Evolutionary conservation across 2,329 filamentous ascomycete species (phyloP), one percentile per base, ranked within the genome.

Genomic region (Cytospora schulzeri): DNA sequence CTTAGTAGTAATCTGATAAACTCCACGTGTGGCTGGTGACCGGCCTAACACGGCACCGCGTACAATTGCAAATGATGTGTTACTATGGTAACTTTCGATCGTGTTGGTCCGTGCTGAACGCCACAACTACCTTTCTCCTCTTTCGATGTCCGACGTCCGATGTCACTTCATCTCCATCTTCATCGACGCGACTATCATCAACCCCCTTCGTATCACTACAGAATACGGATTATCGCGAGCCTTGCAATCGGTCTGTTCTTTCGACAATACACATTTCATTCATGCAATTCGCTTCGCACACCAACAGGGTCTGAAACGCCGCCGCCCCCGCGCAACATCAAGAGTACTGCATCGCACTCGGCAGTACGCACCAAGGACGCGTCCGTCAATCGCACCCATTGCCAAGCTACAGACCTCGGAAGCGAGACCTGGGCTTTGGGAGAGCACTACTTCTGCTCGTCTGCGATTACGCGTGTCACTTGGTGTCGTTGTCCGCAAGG

Each of bases 271-370:
- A 22, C 8, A 22, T 9, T 12, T 3, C 45, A 48, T 19, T 12
- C n/a, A 48, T 24, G 45, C 45, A 48, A 4, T 24, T 5, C 11
- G 19, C n/a, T 48, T 22, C n/a, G 22, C 2, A 14, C 45, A 9
- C n/a, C 45, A 48, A 48, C 45, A 48, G 45, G 24, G 45, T 48
- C 45, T 48, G n/a, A 48, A 48, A 11, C 45, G 45, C 45, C 45
- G 45, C 45, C 45, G n/a, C 45, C 45, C 45, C n/a, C 11, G 45
- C 45, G n/a, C 45, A 48, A 48, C 45, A n/a, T 41, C 11, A 24
- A 48, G 31, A 45, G 57, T 48, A 62, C 38, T 62, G 60, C 60
- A 62, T 50, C 50, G 60, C 60, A 62, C 60, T 33, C 52, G 9
- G 60, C 60, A 50, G 52, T 56, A 56, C 60, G 51, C 60, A 50